Base-by-base conservation (phyloP, 164 flowering plant genomes). In the Aristolochia contorta region DNA sequence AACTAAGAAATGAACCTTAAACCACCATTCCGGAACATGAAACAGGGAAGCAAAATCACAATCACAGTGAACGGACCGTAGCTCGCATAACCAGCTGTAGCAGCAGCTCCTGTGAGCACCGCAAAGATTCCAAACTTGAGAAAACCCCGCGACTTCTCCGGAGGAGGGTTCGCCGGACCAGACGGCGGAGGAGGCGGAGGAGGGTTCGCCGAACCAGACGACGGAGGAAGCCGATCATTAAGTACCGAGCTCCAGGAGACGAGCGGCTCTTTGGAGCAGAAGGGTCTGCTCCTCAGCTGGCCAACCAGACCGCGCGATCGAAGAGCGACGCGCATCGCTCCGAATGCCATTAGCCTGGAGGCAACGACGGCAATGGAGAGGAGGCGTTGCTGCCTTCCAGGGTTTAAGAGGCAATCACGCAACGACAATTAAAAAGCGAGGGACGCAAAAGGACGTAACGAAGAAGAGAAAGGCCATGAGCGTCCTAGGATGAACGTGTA, bases 51-150 rank as follows among this genome's bases (percentile, higher is more conserved):
- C 16, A 37, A 10, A 37, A 37, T 37, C 48, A 54, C 19, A 2
- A 18, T 43, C 37, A 19, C 33, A 43, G 18, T 41, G 22, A 20
- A 56, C 54, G 25, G 5, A 87, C 95, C 87, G 20, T 80, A 85
- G 10, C 81, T 68, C 15, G 72, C 84, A 54, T 85, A 87, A 20
- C 84, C 85, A 60, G 84, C 78, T 25, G 74, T 54, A 0, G 71
- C 82, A 16, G 75, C 58, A 45, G 72, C 84, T 47, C 81, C 89
- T 16, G 84, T 74, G 54, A 87, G 65, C 47, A 79, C 65, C 0
- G 68, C 81, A 37, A 71, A 21, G 10, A 77, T 23, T 7, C 73
- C 75, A 62, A 67, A 75, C 75, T 67, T 81, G 50, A 87, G 74
- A 57, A 84, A 78, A 21, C 57, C 61, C 72, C 75, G 69, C 0